These are phyloP conservation scores for Cryphonectria parasitica DNA, from an alignment of 2,329 filamentous ascomycete species.

Conservation along the genomic window DNA sequence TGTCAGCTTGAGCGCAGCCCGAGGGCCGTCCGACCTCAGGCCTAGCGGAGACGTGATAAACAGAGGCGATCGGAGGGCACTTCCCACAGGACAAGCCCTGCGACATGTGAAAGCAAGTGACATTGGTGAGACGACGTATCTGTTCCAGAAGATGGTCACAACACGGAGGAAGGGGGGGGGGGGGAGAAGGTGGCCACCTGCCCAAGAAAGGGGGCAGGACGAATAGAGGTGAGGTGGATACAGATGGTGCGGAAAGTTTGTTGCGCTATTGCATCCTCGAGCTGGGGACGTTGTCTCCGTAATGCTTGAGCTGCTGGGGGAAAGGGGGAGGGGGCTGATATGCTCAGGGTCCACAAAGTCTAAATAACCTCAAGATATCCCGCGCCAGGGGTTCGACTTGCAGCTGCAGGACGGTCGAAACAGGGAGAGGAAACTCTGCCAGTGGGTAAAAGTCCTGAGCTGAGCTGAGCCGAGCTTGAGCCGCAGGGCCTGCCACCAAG, in stretches of 20 bases:
- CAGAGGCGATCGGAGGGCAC: constrained; percentile 9
- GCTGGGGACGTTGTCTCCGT: constrained; percentile 1
- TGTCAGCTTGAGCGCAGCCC: neutral
- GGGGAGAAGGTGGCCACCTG: neutral
- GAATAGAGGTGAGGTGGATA: neutral
- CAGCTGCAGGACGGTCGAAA: constrained; percentile 2
- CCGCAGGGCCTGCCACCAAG: neutral
- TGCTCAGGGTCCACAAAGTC: constrained; percentile 4
- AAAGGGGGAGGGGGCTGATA: constrained; percentile 18
- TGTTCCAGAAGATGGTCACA: neutral
- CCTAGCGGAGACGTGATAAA: constrained; percentile 8
- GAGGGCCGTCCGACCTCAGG: constrained; percentile 2
- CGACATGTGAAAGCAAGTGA: constrained; percentile 25
- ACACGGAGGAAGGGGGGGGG: neutral
- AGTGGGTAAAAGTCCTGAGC: neutral
- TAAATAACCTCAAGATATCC: neutral
- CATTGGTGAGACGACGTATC: constrained; percentile 12
- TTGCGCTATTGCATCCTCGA: constrained; percentile 25
- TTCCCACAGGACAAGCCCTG: constrained; percentile 13
- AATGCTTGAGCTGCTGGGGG: constrained; percentile 1
- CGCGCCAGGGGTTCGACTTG: neutral
- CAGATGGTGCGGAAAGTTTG: constrained; percentile 1
- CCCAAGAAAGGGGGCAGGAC: neutral
- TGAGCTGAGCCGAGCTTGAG: constrained; percentile 3
- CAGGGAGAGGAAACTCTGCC: neutral